phyloP scores from a whole-genome alignment of 1,284 basidiomycete genomes.

The Ustilago cynodontis region DNA sequence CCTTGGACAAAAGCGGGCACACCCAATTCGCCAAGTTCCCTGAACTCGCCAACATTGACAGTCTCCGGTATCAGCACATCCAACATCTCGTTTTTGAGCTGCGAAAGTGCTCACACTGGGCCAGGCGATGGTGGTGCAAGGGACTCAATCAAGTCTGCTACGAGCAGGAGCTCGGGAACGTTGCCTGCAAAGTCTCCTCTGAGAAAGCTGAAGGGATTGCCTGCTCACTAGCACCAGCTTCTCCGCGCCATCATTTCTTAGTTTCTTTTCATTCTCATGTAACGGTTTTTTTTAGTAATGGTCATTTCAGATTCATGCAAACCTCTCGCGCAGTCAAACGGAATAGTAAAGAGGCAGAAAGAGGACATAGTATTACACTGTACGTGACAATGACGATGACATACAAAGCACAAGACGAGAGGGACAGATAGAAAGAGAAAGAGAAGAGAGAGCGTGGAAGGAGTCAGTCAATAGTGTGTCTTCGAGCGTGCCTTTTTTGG shows the following conservation, averaged over 20 bases:
- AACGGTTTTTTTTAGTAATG: constrained; percentile 4
- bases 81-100: background rate
- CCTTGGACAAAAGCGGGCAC: background rate
- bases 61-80: background rate
- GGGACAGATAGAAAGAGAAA: background rate
- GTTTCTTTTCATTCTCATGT: background rate
- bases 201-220: background rate
- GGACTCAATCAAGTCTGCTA: background rate
- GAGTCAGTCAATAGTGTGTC: background rate
- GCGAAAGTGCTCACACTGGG: background rate
- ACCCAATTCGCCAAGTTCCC: background rate
- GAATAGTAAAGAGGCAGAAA: background rate
- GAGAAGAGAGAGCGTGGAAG: background rate
- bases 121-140: background rate
- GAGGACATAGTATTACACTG: constrained; percentile 1
- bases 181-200: constrained; percentile 1
- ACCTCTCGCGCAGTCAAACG: background rate
- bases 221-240: constrained; percentile 5
- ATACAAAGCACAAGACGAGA: background rate
- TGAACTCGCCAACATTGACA: background rate
- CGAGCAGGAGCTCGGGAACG: constrained; percentile 10
- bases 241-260: too few relatives aligned
- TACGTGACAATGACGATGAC: background rate
- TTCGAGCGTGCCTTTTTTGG: background rate
- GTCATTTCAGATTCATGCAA: background rate